Conservation (phyloP, 2,329 filamentous ascomycete genomes). For the Talaromyces albobiverticillius region DNA sequence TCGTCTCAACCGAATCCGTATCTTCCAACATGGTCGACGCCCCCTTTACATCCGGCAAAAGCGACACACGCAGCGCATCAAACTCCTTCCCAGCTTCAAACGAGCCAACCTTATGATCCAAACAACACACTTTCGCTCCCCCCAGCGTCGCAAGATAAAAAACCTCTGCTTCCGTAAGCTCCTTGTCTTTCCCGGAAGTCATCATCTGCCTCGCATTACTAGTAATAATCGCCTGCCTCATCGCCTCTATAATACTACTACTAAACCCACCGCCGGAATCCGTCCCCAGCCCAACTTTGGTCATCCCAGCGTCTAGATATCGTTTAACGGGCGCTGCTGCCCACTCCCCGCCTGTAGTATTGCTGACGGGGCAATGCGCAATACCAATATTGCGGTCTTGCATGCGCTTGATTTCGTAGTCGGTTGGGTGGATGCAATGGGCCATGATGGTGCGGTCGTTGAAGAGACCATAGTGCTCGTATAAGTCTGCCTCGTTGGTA, state of each 20-base stretch:
- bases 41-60: constrained; percentile 31
- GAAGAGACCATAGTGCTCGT: constrained; percentile 54
- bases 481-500: constrained; percentile 57
- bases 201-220: constrained; percentile 34
- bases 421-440: constrained; percentile 60
- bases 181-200: constrained; percentile 39
- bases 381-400: constrained; percentile 51
- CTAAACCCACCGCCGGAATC: constrained; percentile 64
- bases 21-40: constrained; percentile 55
- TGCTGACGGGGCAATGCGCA: constrained; percentile 63
- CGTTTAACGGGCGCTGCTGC: constrained; percentile 58
- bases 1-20: constrained; percentile 42
- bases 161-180: constrained; percentile 49
- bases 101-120: constrained; percentile 52
- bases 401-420: constrained; percentile 51
- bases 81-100: constrained; percentile 61
- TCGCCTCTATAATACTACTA: constrained; percentile 48
- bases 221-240: constrained; percentile 53
- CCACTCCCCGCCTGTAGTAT: constrained; percentile 59
- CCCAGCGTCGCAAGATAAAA: constrained; percentile 62
- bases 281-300: constrained; percentile 64
- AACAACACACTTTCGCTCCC: constrained; percentile 57
- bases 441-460: constrained; percentile 55
- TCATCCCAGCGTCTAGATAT: constrained; percentile 56
- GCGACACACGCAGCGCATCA: constrained; percentile 55